These are phyloP conservation scores for Capsella bursapastoris DNA, from an alignment of 345 rosid species.

Conservation along the genomic window DNA sequence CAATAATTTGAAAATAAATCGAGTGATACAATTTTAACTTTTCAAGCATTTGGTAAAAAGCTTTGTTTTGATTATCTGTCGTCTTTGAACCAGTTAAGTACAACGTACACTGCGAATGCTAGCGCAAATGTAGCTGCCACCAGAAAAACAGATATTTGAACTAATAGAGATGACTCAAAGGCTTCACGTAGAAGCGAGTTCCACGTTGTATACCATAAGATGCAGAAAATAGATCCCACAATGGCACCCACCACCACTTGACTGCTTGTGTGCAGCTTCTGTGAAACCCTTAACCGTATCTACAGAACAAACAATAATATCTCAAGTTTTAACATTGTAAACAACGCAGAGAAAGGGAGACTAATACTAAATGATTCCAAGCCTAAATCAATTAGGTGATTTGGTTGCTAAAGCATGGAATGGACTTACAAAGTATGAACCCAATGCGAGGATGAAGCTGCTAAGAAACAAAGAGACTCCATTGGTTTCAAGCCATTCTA, in stretches of 20 bases:
- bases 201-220: conserved; percentile 69
- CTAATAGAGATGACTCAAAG: conserved; percentile 55
- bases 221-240: conserved; percentile 57
- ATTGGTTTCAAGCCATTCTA: conserved; percentile 57
- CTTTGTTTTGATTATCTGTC: conserved; percentile 40
- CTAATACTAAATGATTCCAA: neutral
- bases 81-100: conserved; percentile 59
- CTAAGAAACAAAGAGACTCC: conserved; percentile 47
- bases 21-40: conserved; percentile 4
- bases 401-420: neutral
- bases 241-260: conserved; percentile 78
- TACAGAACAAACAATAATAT: conserved; percentile 33
- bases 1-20: neutral
- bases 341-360: neutral
- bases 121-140: conserved; percentile 53
- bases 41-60: neutral
- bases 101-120: conserved; percentile 51
- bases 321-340: conserved; percentile 10
- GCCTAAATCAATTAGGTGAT: neutral
- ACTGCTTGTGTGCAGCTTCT: conserved; percentile 64
- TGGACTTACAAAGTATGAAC: conserved; percentile 65
- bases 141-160: conserved; percentile 50
- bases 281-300: conserved; percentile 84
- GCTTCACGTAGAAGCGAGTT: conserved; percentile 54
- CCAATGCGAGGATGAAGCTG: conserved; percentile 49